Evolutionary conservation across 1,284 basidiomycete genomes (phyloP), one percentile per base, ranked within the genome.

Genomic region (Butyriboletus appendiculatus): DNA sequence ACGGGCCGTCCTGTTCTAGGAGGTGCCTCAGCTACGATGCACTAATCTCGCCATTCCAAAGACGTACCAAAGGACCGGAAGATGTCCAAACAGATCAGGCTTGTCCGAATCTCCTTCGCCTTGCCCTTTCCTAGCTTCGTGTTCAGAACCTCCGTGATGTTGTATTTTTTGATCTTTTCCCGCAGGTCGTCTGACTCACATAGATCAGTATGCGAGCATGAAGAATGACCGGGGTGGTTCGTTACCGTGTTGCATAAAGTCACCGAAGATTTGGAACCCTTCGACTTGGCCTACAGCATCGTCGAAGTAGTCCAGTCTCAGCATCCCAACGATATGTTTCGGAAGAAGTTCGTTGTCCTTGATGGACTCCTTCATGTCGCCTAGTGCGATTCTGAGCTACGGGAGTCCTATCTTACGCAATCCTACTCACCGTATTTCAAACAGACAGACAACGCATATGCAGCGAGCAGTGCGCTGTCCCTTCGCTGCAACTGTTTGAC

Each of bases 191-290:
- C 67, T 70, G 11, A 26, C 3, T 18, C 47, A 26, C 7, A 43
- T 16, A 3, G 20, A 37, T 66, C 34, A 62, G 47, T 7, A 44
- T 18, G 12, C 14, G 12, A 10, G 6, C 28, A 0, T 26, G 1
- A 15, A n/a, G 2, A n/a, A 26, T 22, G 18, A 33, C 26, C 33
- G 14, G 5, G 14, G 3, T 24, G 18, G 7, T 18, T 12, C 32
- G 16, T 54, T 57, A 66, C 63, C 54, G 5, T 66, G 22, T 43
- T 50, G 48, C 56, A 68, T 67, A 6, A 69, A 34, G 24, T 64
- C 52, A 12, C 42, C 45, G 10, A 69, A 69, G 5, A 66, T 56
- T 18, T 66, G 67, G 47, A 69, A 69, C 2, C 67, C 64, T 47
- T 66, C 63, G 5, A 68, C 50, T 5, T 16, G 46, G n/a, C 67